Evolutionary conservation across 2,329 filamentous ascomycete genomes (phyloP).

Genomic region (Aspergillaceae sp.): DNA sequence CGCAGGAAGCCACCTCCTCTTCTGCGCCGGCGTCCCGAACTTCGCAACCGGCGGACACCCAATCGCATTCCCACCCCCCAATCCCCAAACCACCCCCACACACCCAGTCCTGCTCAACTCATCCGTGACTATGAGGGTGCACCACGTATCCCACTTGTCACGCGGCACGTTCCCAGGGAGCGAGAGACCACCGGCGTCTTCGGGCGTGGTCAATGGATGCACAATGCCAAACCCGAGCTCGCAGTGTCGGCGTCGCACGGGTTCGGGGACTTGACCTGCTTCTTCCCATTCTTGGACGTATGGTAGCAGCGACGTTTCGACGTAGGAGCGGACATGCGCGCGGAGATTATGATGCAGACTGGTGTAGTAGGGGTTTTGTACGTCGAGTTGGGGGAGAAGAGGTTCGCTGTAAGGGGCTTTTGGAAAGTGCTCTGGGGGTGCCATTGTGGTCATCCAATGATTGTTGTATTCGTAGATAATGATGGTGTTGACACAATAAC

Average conservation of each 20-base stretch:
- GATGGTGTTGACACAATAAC: no score
- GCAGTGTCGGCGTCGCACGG: slow-evolving; percentile 31
- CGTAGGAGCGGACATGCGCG: slow-evolving; percentile 48
- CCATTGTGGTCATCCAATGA: slow-evolving; percentile 5
- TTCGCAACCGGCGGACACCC: slow-evolving; percentile 57
- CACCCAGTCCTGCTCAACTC: slow-evolving; percentile 49
- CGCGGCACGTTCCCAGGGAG: slow-evolving; percentile 40
- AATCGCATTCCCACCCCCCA: slow-evolving; percentile 54
- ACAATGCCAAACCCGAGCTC: slow-evolving; percentile 33
- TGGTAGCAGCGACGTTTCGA: slow-evolving; percentile 51
- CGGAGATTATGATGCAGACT: slow-evolving; percentile 53
- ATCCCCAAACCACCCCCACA: slow-evolving; percentile 49
- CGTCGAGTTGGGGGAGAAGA: slow-evolving; percentile 39
- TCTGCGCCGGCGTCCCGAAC: slow-evolving; percentile 53
- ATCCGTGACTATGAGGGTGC: slow-evolving; percentile 48
- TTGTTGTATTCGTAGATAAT: no score
- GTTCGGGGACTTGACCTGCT: slow-evolving; percentile 43
- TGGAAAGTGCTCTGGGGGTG: slow-evolving; percentile 5
- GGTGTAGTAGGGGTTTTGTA: slow-evolving; percentile 50
- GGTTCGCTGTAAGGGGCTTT: slow-evolving; percentile 34
- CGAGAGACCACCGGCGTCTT: slow-evolving; percentile 32
- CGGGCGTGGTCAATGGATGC: slow-evolving; percentile 27
- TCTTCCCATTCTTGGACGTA: slow-evolving; percentile 57
- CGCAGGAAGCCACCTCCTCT: slow-evolving; percentile 49
- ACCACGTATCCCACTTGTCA: slow-evolving; percentile 49